phyloP scores from a whole-genome alignment of 202 grass and related monocot species.

The Zizania palustris region DNA sequence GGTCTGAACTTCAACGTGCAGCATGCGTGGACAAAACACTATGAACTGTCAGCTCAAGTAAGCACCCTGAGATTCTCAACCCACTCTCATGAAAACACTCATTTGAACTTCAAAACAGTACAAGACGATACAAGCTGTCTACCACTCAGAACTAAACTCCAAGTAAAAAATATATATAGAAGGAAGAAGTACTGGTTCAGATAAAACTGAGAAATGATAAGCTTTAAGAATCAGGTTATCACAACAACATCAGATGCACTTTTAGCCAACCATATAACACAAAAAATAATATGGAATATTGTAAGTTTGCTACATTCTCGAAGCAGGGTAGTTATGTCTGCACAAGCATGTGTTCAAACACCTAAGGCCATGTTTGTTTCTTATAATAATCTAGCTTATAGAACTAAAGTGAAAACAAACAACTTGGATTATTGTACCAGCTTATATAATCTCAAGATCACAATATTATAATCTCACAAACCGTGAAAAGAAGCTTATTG shows the following conservation, averaged over 20 bases:
- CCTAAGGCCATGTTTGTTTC: not conserved
- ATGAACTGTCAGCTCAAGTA: constrained; percentile 6
- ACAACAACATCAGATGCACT: not conserved
- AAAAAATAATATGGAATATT: not conserved
- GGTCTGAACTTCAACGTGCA: not conserved
- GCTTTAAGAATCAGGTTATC: not conserved
- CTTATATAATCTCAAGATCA: too few species aligned
- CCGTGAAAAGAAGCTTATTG: too few species aligned
- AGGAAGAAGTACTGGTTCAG: not conserved
- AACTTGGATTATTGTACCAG: too few species aligned
- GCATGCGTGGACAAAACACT: not conserved
- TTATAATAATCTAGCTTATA: too few species aligned
- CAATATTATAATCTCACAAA: too few species aligned
- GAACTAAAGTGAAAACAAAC: too few species aligned
- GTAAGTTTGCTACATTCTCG: not conserved
- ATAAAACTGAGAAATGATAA: not conserved
- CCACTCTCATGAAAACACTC: not conserved
- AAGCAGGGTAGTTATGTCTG: not conserved
- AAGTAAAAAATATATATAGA: not conserved
- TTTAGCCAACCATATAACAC: not conserved
- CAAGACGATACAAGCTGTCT: not conserved
- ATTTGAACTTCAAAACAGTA: not conserved
- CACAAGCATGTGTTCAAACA: not conserved
- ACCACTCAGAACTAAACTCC: not conserved
- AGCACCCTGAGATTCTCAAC: constrained; percentile 3